These are phyloP conservation scores for Serpula lacrymans DNA, from an alignment of 768 basidiomycete genomes.

Conservation along the genomic window DNA sequence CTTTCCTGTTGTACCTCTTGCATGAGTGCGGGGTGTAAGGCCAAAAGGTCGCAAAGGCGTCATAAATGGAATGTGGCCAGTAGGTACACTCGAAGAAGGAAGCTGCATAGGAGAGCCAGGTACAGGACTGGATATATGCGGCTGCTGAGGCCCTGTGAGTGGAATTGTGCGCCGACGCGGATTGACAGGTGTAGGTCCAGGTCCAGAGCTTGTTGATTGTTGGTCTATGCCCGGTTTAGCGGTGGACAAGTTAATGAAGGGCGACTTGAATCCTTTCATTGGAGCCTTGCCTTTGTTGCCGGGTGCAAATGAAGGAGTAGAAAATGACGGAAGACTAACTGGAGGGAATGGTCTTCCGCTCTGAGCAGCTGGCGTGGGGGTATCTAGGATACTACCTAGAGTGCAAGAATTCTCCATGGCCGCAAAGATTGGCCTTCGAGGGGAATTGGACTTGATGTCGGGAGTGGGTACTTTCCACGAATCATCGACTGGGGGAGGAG, in stretches of 20 bases:
- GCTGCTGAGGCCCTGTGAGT: conserved; percentile 1
- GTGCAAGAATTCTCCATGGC: conserved; percentile 34
- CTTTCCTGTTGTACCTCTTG: conserved; percentile 28
- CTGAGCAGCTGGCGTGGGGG: conserved; percentile 35
- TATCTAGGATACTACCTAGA: conserved; percentile 27
- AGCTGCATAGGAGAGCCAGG: conserved; percentile 36
- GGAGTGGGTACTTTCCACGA: conserved; percentile 19
- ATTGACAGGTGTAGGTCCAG: conserved; percentile 17
- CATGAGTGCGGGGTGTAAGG: conserved; percentile 16
- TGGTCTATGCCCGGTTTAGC: conserved; percentile 9
- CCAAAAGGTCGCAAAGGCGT: conserved; percentile 18
- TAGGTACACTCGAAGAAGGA: conserved; percentile 9
- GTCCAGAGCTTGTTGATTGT: not conserved
- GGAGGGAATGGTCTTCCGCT: conserved; percentile 22
- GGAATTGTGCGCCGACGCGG: conserved; percentile 3
- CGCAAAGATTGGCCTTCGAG: conserved; percentile 18
- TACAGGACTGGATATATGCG: conserved; percentile 9
- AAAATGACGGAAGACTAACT: conserved; percentile 11
- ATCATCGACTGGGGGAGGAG: too few species aligned
- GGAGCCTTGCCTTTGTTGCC: conserved; percentile 9
- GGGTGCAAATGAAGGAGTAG: conserved; percentile 5
- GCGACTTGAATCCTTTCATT: conserved; percentile 46
- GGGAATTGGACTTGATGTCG: conserved; percentile 7
- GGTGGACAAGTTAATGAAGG: conserved; percentile 34
- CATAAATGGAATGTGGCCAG: conserved; percentile 8